Conservation (phyloP, 805 yeast genomes). For the Pichia insulana region DNA sequence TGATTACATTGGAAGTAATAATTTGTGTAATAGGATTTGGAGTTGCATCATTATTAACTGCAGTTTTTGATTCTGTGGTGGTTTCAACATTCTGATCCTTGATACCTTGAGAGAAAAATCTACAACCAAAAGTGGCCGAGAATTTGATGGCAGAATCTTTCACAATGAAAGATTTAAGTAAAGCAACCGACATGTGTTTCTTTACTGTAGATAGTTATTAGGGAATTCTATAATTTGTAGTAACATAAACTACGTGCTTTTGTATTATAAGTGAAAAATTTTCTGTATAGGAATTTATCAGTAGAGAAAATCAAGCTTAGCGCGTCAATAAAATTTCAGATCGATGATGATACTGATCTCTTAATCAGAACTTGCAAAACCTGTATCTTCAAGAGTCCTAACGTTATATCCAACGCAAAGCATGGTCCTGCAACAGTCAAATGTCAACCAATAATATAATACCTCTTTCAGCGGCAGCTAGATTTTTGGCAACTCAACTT, state of each 20-base stretch:
- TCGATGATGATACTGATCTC: too few species aligned
- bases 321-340: too few species aligned
- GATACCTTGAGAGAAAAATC: conserved; percentile 1
- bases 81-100: not conserved
- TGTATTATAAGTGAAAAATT: too few species aligned
- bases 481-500: conserved; percentile 9
- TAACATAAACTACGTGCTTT: too few species aligned
- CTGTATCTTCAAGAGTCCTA: too few species aligned
- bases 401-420: too few species aligned
- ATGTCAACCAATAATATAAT: conserved; percentile 1
- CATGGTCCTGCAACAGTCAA: too few species aligned
- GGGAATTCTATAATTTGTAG: too few species aligned
- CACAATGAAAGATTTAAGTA: not conserved
- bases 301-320: too few species aligned
- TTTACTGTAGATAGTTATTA: too few species aligned
- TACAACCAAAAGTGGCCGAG: not conserved
- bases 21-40: not conserved
- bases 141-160: not conserved
- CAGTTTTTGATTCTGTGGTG: not conserved
- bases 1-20: conserved; percentile 14
- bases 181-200: not conserved
- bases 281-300: too few species aligned
- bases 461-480: conserved; percentile 5
- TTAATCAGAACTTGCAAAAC: too few species aligned
- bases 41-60: not conserved